Percentiles rank a stretch among this genome's conserved stretches.
phyloP scores from a whole-genome alignment of 108 stramenopile genomes.

The Cylindrotheca closterium region DNA sequence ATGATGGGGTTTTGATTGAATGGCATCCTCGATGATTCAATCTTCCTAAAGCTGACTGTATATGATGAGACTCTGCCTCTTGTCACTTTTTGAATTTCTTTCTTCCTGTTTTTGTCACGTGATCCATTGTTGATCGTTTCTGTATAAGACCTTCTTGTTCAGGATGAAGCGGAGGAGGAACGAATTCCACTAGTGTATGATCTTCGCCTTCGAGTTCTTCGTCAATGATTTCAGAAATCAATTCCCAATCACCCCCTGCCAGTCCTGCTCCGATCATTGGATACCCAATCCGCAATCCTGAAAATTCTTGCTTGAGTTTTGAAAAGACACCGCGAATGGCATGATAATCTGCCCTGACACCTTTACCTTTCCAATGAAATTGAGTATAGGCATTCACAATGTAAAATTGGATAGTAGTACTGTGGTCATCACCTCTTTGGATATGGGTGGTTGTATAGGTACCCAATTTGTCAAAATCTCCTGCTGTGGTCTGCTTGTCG shows the following conservation, averaged over 20 bases:
- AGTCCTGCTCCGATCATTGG: constrained; percentile 26
- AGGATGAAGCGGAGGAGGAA: no score
- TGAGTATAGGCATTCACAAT: constrained; percentile 30
- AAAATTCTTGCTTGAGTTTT: constrained; percentile 5
- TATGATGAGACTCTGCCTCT: no score
- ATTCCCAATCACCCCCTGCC: constrained; percentile 22
- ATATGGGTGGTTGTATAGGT: constrained; percentile 4
- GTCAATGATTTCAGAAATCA: constrained; percentile 17
- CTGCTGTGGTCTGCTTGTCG: constrained; percentile 3
- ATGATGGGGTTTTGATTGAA: no score
- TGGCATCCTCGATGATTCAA: no score
- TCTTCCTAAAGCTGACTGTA: no score
- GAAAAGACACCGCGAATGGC: constrained; percentile 13
- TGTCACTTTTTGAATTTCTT: no score
- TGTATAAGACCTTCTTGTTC: no score
- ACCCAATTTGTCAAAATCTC: constrained; percentile 17
- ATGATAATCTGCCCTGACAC: constrained; percentile 12
- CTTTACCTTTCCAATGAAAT: constrained; percentile 6
- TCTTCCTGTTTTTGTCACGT: no score
- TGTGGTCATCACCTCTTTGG: neutral
- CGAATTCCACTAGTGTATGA: constrained; percentile 19
- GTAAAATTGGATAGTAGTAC: no score
- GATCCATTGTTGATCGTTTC: no score
- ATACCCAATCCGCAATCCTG: constrained; percentile 15
- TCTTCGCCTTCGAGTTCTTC: constrained; percentile 27